phyloP scores from a whole-genome alignment of 805 yeast genomes.

The Metschnikowia similis region DNA sequence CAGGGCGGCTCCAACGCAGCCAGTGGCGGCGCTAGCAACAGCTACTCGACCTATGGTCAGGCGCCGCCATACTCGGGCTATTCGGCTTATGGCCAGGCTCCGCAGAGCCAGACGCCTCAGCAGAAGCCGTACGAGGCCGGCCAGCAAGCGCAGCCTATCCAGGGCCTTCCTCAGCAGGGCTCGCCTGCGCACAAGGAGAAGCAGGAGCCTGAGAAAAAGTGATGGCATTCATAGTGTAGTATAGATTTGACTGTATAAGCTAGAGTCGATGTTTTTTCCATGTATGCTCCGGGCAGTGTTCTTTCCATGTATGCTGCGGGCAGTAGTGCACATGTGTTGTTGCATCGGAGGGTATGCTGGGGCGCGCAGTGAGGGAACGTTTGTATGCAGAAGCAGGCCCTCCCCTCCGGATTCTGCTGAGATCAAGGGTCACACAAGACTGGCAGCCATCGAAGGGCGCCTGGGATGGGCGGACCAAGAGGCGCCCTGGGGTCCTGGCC shows the following conservation, averaged over 20 bases:
- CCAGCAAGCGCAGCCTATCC: conserved; percentile 11
- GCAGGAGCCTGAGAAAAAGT: conserved; percentile 16
- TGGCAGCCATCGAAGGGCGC: too few species aligned
- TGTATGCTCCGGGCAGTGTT: not conserved
- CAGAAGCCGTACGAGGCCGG: conserved; percentile 14
- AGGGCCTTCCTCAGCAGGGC: conserved; percentile 12
- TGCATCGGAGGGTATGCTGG: not conserved
- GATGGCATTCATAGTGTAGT: conserved; percentile 10
- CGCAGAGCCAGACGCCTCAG: conserved; percentile 9
- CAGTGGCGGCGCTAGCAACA: conserved; percentile 6
- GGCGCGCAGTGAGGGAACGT: not conserved
- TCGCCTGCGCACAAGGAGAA: conserved; percentile 15
- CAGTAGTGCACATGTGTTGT: not conserved
- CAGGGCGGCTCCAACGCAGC: conserved; percentile 11
- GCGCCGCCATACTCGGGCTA: conserved; percentile 16
- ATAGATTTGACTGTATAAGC: conserved; percentile 7
- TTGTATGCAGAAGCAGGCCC: not conserved
- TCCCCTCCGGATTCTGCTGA: not conserved
- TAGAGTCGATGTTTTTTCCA: not conserved
- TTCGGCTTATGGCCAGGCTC: conserved; percentile 13
- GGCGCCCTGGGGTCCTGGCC: too few species aligned
- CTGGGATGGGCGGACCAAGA: too few species aligned
- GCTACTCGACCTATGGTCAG: conserved; percentile 17
- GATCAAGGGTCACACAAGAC: too few species aligned
- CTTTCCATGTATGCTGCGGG: not conserved